Evolutionary conservation across 2,329 filamentous ascomycete species (phyloP), one percentile per base, ranked within the genome.

Genomic region (Rutstroemia sp.): DNA sequence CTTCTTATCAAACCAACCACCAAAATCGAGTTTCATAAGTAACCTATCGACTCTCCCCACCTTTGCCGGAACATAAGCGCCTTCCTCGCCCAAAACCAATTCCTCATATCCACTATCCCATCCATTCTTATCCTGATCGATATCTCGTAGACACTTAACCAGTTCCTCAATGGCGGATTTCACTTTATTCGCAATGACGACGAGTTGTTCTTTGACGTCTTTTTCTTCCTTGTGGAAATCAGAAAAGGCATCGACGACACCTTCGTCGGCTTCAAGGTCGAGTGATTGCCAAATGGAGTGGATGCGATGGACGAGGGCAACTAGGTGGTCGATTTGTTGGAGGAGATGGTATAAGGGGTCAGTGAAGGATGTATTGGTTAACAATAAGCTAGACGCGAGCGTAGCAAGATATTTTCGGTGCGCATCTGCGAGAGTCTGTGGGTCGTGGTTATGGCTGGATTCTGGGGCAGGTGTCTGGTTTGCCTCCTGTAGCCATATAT

Each of bases 1-100:
- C 27, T 54, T 58, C 38, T 58, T 60, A 57, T 67, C 63, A 59
- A 71, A 69, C 69, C 69, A 71, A 0, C 65, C 64, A 5, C 68
- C 68, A 62, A 71, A 71, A 62, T 96, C 91, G 64, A 96, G 74
- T 75, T 96, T 96, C 89, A 96, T 95, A 68, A 96, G 71, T 68
- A 96, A 72, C 57, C 88, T 78, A 73, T 96, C 90, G 47, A 96
- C 83, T 1, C 90, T 88, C 0, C 89, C 89, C 3, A 89, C 81
- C 58, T 87, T 83, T 60, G 82, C 79, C 1, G 89, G 87, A 30
- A 85, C 77, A 69, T 89, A 96, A 60, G 71, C 72, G 0, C 74
- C 77, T 40, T 75, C 73, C 34, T 79, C 76, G 12, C 65, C 64
- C 2, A 69, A 67, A 10, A 65, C 67, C 16, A 67, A 63, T 38